Evolutionary conservation across 2,329 filamentous ascomycete genomes (phyloP), one percentile per base, ranked within the genome.

Genomic region (Calonectria ilicicola): DNA sequence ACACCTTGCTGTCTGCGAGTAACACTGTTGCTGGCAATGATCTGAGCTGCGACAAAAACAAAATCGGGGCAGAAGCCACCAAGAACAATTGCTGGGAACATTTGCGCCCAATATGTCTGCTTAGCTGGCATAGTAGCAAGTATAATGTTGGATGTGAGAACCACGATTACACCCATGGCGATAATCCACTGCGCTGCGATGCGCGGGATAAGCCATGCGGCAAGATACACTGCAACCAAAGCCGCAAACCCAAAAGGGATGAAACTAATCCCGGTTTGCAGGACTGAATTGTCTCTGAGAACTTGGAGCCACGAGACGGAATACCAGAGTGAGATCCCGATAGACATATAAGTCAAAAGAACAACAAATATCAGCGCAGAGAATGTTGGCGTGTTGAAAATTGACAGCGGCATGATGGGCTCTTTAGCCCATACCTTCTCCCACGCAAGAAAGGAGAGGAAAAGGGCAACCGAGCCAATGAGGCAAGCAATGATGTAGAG

Each of bases 11-110:
- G 82, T 14, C 84, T 82, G 2, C 83, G 81, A 5, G 77, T 80
- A 26, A 90, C 87, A 5, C 83, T 84, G 72, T 89, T 88, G 71
- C 87, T 89, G 0, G 87, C 86, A 68, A 90, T 88, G 44, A 90
- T 86, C 74, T 89, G 86, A 0, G 86, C 87, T 2, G 86, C 86
- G 0, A 86, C 85, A 72, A 85, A 88, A 15, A 88, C 82, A 14
- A 89, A 85, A 71, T 89, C 88, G 0, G 86, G 86, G 47, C 84
- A 86, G 47, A 73, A 85, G 9, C 78, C 74, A 5, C 76, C 74
- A 8, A 84, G 23, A 1, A 83, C 19, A 17, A 75, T 72, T 8
- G 83, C 81, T 0, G 83, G 85, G 66, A 89, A 89, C 0, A 78
- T 75, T 67, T 84, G 82, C 84, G 70, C 66, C 79, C 79, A 81